Evolutionary conservation across 2,329 filamentous ascomycete species (phyloP), one percentile per base, ranked within the genome.

Genomic region (Westerdykella sp.): DNA sequence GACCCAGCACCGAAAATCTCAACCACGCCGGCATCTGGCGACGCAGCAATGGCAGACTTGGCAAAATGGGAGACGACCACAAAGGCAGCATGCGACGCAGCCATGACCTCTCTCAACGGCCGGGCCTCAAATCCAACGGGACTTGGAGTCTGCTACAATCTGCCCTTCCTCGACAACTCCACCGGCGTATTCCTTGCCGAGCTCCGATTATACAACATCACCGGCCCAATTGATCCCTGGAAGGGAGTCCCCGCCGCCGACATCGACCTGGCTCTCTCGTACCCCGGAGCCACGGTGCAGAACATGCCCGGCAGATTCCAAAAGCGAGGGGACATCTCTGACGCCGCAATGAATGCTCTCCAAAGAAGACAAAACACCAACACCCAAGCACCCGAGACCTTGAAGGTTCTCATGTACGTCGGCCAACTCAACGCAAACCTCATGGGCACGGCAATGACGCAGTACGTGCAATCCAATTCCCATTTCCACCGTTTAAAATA

Each of bases 141-240:
- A 40, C 78, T 87, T 38, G 84, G 83, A 45, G 79, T 87, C 38
- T 94, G 87, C 75, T 93, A 91, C 71, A 94, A 93, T 62, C 67
- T 94, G 18, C 81, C 83, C 0, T 79, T 78, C 32, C 75, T 88
- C 44, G 77, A 91, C 68, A 79, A 78, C 54, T 66, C 66, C 4
- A 81, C 78, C 0, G 86, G 86, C 23, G 71, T 80, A 13, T 93
- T 93, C 62, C 78, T 85, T 65, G 85, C 86, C 23, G 87, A 93
- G 61, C 66, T 93, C 40, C 76, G 86, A 42, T 71, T 93, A 46
- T 93, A 81, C 69, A 81, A 83, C 63, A 69, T 90, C 37, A 81
- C 80, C 5, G 66, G 75, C 0, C 74, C 85, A 0, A 73, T 64
- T 10, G 65, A 68, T 15, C 67, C 68, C 13, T 78, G 76, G 69